phyloP scores from a whole-genome alignment of 2,329 filamentous ascomycete species.

The Calonectria leucothoes region DNA sequence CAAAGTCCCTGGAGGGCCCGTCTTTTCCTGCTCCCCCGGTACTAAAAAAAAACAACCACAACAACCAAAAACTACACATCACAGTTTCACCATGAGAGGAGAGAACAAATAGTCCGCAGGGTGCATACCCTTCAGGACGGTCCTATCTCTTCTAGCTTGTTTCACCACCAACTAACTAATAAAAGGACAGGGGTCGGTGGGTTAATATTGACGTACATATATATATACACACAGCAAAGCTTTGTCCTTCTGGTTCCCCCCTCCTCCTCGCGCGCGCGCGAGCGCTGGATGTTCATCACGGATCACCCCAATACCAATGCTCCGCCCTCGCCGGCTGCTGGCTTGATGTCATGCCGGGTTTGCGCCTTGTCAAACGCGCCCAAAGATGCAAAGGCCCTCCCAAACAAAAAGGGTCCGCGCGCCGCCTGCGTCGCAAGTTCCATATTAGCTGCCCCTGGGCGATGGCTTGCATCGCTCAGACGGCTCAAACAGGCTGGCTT shows the following conservation, averaged over 20 bases:
- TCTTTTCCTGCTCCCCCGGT: background rate
- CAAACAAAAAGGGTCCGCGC: background rate
- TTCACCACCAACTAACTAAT: too few relatives aligned
- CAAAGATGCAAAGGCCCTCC: background rate
- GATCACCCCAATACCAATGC: background rate
- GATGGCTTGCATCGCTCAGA: background rate
- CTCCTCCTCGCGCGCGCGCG: background rate
- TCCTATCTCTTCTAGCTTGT: conserved; percentile 4
- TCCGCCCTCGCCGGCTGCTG: background rate
- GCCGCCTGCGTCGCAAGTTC: background rate
- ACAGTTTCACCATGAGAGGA: conserved; percentile 13
- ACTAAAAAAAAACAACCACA: too few relatives aligned
- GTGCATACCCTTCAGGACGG: background rate
- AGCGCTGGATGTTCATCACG: background rate
- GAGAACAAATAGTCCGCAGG: background rate
- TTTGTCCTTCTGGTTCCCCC: background rate
- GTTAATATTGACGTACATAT: too few relatives aligned
- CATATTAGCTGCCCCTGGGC: background rate
- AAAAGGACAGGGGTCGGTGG: too few relatives aligned
- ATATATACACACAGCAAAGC: too few relatives aligned
- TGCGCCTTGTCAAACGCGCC: background rate
- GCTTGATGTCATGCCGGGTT: background rate
- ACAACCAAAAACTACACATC: background rate
- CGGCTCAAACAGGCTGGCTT: background rate
- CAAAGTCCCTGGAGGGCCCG: background rate